Evolutionary conservation across 306 rosid genomes (phyloP), one percentile per base, ranked within the genome.

Genomic region (Acacia crassicarpa): DNA sequence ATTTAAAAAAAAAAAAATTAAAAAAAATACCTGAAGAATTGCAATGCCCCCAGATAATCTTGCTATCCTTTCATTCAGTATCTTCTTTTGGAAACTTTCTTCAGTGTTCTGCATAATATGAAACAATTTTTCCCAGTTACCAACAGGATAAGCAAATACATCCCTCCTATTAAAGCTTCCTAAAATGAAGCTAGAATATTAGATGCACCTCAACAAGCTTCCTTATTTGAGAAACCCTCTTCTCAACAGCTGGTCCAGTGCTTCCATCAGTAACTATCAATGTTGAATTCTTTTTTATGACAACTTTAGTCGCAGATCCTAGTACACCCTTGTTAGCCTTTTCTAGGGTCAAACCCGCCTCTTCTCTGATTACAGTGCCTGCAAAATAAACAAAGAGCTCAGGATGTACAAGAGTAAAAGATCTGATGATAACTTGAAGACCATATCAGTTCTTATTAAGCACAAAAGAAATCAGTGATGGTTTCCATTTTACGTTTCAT

Each of bases 341-440:
- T 81, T 91, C 93, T 77, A 95, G 89, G 56, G 89, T 88, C 84
- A 95, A 85, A 32, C 95, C 98, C 89, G 78, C 86, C 67, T 91
- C 99, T 80, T 93, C 95, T 88, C 99, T 93, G 62, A 93, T 86
- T 53, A 95, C 98, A 41, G 97, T 90, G 43, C 94, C 99, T 95
- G 81, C 82, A 88, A 38, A 80, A 69, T 77, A 62, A 56, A 78
- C 10, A 46, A 53, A 74, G 38, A 59, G 43, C 54, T 22, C 76
- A 54, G 40, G 70, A 69, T 13, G 20, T 25, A 83, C 80, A 69
- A 41, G 33, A 30, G 62, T 75, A 71, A 80, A 81, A 38, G 63
- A 82, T 78, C 27, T 16, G 58, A 82, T 38, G 73, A 79, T 61
- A 59, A 63, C 40, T 27, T 67, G 38, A 61, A 79, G 65, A 63